phyloP scores from a whole-genome alignment of 371 early-diverging fungal genomes.

The Mortierella sp. region DNA sequence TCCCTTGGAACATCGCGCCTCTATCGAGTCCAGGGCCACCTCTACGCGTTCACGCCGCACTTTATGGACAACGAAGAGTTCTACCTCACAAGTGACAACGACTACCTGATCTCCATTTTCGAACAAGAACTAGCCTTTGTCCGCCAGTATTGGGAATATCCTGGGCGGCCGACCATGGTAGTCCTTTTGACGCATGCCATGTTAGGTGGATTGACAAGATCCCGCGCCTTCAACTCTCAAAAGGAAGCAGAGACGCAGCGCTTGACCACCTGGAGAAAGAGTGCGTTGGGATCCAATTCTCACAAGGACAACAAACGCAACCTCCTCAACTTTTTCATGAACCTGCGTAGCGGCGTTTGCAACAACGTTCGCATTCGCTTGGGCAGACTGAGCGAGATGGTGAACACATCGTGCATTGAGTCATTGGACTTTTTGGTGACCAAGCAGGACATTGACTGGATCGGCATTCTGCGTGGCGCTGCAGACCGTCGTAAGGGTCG shows the following conservation, averaged over 20 bases:
- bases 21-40: slow-evolving; percentile 84
- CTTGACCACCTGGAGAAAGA: slow-evolving; percentile 46
- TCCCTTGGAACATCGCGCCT: slow-evolving; percentile 84
- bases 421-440: slow-evolving; percentile 87
- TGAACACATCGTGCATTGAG: slow-evolving; percentile 83
- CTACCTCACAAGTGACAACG: slow-evolving; percentile 86
- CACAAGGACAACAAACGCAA: slow-evolving; percentile 66
- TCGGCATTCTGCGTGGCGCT: slow-evolving; percentile 68
- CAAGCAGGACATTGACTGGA: slow-evolving; percentile 79
- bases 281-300: slow-evolving; percentile 29
- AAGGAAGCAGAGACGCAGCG: slow-evolving; percentile 30
- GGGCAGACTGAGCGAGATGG: slow-evolving; percentile 79
- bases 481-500: slow-evolving; percentile 53
- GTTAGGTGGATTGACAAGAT: slow-evolving; percentile 65
- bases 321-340: slow-evolving; percentile 87
- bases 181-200: slow-evolving; percentile 83
- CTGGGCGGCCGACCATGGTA: slow-evolving; percentile 87
- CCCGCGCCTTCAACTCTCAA: slow-evolving; percentile 23
- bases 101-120: slow-evolving; percentile 80
- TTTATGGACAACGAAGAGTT: slow-evolving; percentile 92
- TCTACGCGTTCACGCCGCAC: slow-evolving; percentile 89
- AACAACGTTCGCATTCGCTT: slow-evolving; percentile 77
- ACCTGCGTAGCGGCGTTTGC: slow-evolving; percentile 76
- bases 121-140: slow-evolving; percentile 85
- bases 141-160: slow-evolving; percentile 77